Conservation (phyloP, 257 asterid genomes). For the Lycium ferocissimum region DNA sequence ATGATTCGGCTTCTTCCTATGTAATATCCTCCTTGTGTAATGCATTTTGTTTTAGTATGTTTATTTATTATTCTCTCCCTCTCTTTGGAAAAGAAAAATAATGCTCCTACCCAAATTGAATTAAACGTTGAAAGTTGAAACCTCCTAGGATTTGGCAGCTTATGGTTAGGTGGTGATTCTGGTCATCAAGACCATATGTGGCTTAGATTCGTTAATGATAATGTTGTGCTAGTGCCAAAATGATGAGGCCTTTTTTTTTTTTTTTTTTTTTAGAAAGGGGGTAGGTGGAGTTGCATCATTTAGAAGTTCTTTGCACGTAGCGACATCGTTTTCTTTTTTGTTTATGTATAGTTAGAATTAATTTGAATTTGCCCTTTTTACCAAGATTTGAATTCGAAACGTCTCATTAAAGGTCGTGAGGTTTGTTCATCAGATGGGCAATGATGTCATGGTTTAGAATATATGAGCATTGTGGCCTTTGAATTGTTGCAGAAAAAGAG, state of each 20-base stretch:
- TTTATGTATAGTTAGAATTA: background rate
- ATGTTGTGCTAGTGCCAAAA: background rate
- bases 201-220: background rate
- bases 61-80: background rate
- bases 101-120: background rate
- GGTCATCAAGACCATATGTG: background rate
- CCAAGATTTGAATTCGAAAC: background rate
- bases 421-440: background rate
- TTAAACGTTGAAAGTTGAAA: background rate
- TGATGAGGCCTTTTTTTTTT: background rate
- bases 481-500: background rate
- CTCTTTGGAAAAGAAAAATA: background rate
- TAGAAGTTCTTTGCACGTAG: background rate
- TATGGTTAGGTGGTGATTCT: slow-evolving; percentile 11
- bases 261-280: background rate
- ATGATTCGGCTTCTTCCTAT: background rate
- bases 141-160: background rate
- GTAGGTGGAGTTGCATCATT: background rate
- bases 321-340: too few species aligned
- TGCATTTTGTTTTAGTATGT: slow-evolving; percentile 1
- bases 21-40: background rate
- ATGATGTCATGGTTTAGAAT: background rate
- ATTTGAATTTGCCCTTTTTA: too few species aligned
- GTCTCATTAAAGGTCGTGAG: background rate
- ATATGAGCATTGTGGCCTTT: background rate